phyloP scores from a whole-genome alignment of 768 basidiomycete genomes.

The Suillus discolor region DNA sequence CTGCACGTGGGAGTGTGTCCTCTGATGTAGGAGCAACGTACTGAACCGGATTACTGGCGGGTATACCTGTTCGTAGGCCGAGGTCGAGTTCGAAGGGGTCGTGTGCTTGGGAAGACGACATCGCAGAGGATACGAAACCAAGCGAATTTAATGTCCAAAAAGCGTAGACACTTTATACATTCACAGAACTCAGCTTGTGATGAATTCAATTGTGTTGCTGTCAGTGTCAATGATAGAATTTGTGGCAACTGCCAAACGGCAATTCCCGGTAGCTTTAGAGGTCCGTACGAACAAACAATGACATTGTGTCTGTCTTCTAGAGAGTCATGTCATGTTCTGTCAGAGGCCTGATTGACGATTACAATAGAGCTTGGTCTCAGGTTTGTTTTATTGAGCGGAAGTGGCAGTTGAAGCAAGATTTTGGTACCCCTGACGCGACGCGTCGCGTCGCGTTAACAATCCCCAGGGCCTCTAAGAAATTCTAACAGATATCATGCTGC shows the following conservation, averaged over 20 bases:
- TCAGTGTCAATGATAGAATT: neutral
- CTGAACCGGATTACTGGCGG: slow-evolving; percentile 13
- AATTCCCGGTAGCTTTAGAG: neutral
- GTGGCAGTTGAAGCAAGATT: neutral
- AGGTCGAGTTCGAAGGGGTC: slow-evolving; percentile 23
- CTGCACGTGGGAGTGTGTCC: slow-evolving; percentile 18
- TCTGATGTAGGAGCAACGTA: slow-evolving; percentile 13
- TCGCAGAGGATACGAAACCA: no score
- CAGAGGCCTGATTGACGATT: neutral
- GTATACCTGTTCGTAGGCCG: slow-evolving; percentile 17
- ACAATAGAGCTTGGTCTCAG: neutral
- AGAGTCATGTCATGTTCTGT: neutral
- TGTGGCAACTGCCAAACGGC: neutral
- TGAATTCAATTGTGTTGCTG: neutral
- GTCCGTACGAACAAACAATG: neutral
- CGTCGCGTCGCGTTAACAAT: neutral
- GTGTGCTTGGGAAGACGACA: slow-evolving; percentile 16
- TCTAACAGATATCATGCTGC: neutral
- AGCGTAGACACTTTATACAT: neutral
- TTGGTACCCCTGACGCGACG: neutral
- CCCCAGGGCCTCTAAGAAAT: neutral
- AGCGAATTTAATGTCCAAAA: neutral
- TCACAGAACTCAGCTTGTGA: neutral
- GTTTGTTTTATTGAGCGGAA: neutral
- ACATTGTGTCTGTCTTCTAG: neutral